These are phyloP conservation scores for Acanthamoeba healyi DNA, from an alignment of 208 protist genomes.

Conservation along the genomic window DNA sequence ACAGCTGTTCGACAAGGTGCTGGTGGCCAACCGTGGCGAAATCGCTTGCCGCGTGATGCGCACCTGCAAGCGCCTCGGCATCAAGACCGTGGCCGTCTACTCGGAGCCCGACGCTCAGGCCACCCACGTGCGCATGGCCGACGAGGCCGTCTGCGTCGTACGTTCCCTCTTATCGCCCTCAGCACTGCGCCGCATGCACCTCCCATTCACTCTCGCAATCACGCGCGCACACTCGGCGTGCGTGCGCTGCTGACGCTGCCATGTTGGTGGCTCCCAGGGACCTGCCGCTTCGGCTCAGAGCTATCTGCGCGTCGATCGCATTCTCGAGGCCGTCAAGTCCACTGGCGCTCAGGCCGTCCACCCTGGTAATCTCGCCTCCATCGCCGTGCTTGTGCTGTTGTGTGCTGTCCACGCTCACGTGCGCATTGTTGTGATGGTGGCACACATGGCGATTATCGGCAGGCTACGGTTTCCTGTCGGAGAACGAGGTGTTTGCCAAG, in stretches of 20 bases:
- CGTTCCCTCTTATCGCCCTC: background rate
- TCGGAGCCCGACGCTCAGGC: constrained; percentile 84
- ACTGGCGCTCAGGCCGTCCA: constrained; percentile 91
- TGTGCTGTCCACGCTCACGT: too few relatives aligned
- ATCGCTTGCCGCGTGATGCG: constrained; percentile 93
- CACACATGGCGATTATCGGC: background rate
- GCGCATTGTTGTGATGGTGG: too few relatives aligned
- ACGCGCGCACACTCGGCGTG: background rate
- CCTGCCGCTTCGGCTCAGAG: constrained; percentile 83
- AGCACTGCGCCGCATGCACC: too few relatives aligned
- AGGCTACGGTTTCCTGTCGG: constrained; percentile 67
- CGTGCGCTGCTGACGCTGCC: background rate
- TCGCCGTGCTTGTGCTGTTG: too few relatives aligned
- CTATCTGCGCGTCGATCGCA: constrained; percentile 89
- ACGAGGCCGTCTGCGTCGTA: constrained; percentile 85
- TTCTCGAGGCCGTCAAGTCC: constrained; percentile 88
- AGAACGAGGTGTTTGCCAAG: constrained; percentile 82
- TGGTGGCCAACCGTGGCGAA: constrained; percentile 93
- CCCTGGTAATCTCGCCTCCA: constrained; percentile 88
- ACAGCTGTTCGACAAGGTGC: constrained; percentile 88
- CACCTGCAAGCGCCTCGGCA: constrained; percentile 91
- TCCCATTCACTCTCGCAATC: too few relatives aligned
- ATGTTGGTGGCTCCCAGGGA: constrained; percentile 20
- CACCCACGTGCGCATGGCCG: constrained; percentile 86
- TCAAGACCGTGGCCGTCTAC: constrained; percentile 92